Percentiles rank a stretch among this genome's conserved stretches.
phyloP scores from a whole-genome alignment of 306 rosid genomes.

The Fagus crenata region DNA sequence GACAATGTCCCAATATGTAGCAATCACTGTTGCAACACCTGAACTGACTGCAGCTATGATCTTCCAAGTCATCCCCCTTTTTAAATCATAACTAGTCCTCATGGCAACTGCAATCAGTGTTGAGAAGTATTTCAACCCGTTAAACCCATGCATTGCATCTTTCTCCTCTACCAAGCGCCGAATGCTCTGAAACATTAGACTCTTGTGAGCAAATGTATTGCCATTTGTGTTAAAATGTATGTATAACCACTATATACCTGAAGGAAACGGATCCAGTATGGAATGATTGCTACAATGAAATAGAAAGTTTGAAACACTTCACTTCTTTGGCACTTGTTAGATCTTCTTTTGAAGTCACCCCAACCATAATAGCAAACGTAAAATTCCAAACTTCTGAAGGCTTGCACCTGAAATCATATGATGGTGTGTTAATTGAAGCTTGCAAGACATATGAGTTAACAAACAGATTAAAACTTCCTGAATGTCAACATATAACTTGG shows the following conservation, averaged over 20 bases:
- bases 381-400: slow-evolving; percentile 73
- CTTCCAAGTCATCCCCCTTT: slow-evolving; percentile 32
- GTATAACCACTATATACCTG: slow-evolving; percentile 45
- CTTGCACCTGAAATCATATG: slow-evolving; percentile 58
- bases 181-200: slow-evolving; percentile 40
- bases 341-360: slow-evolving; percentile 68
- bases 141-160: slow-evolving; percentile 39
- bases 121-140: slow-evolving; percentile 50
- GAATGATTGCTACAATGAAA: slow-evolving; percentile 63
- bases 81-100: slow-evolving; percentile 46
- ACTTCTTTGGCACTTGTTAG: slow-evolving; percentile 57
- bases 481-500: too few species aligned
- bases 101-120: slow-evolving; percentile 48
- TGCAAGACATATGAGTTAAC: too few species aligned
- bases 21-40: slow-evolving; percentile 36
- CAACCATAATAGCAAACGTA: slow-evolving; percentile 69
- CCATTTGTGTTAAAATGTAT: not conserved
- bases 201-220: not conserved
- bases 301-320: slow-evolving; percentile 46
- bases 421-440: not conserved
- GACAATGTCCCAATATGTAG: slow-evolving; percentile 61
- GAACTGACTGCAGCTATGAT: slow-evolving; percentile 42
- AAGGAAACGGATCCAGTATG: slow-evolving; percentile 68
- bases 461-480: too few species aligned
- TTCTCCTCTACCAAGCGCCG: slow-evolving; percentile 57